Evolutionary conservation across 2,329 filamentous ascomycete species (phyloP).

Genomic region (Penicillium italicum): DNA sequence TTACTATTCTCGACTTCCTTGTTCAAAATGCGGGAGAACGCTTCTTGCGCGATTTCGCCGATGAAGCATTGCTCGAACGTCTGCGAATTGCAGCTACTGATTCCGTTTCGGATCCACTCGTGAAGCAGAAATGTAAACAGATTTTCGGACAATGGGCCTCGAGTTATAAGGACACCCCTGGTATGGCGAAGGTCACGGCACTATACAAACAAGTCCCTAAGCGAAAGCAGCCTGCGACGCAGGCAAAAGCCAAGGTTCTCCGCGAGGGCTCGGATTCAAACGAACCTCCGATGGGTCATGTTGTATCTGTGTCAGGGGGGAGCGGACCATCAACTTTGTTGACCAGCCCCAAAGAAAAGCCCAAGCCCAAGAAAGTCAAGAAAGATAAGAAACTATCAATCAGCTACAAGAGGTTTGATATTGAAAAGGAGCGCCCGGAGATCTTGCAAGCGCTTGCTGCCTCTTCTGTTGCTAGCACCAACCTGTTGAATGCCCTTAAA

Average conservation of each 20-base stretch:
- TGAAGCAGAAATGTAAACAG: slow-evolving; percentile 82
- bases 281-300: slow-evolving; percentile 38
- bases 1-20: slow-evolving; percentile 84
- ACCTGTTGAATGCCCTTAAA: slow-evolving; percentile 80
- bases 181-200: slow-evolving; percentile 72
- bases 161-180: slow-evolving; percentile 75
- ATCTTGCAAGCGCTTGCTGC: slow-evolving; percentile 89
- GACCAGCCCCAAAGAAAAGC: slow-evolving; percentile 38
- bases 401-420: slow-evolving; percentile 63
- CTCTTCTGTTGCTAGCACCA: slow-evolving; percentile 84
- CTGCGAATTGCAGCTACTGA: slow-evolving; percentile 84
- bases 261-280: slow-evolving; percentile 63
- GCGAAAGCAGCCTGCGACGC: slow-evolving; percentile 66
- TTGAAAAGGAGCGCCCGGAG: slow-evolving; percentile 80
- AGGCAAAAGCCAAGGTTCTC: slow-evolving; percentile 78
- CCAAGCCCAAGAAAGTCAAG: slow-evolving; percentile 50
- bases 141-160: slow-evolving; percentile 83
- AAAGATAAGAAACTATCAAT: slow-evolving; percentile 51
- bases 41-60: slow-evolving; percentile 82
- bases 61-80: slow-evolving; percentile 87
- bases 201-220: slow-evolving; percentile 70
- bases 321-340: slow-evolving; percentile 38
- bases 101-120: slow-evolving; percentile 74
- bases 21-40: slow-evolving; percentile 89
- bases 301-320: slow-evolving; percentile 38